Evolutionary conservation across 2,329 filamentous ascomycete species (phyloP).

Genomic region (Colletotrichum agaves): DNA sequence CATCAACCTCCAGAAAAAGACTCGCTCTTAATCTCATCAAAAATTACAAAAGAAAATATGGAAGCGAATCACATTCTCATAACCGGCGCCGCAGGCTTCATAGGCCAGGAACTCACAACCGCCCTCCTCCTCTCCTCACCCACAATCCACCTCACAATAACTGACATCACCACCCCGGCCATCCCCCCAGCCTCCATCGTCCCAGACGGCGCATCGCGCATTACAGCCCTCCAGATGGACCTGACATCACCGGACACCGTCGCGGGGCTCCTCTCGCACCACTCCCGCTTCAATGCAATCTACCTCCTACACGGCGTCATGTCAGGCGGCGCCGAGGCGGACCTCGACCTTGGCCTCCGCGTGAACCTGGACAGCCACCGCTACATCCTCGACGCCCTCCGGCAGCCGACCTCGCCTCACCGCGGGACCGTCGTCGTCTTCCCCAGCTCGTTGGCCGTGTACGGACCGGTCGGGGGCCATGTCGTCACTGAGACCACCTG

Average conservation of each 20-base stretch:
- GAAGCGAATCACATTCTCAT: constrained; percentile 61
- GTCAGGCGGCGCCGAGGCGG: constrained; percentile 69
- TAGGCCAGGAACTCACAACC: constrained; percentile 69
- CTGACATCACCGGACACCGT: constrained; percentile 48
- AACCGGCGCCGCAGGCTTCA: constrained; percentile 72
- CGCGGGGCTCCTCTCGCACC: constrained; percentile 42
- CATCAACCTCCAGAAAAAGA: no score
- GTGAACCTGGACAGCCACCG: constrained; percentile 70
- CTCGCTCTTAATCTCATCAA: not conserved
- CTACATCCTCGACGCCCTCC: constrained; percentile 62
- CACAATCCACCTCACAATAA: constrained; percentile 60
- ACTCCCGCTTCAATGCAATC: constrained; percentile 53
- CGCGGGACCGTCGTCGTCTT: constrained; percentile 67
- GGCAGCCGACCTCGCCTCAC: constrained; percentile 44
- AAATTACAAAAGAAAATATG: not conserved
- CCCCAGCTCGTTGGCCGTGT: constrained; percentile 69
- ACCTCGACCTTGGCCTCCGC: constrained; percentile 63
- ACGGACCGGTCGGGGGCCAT: constrained; percentile 54
- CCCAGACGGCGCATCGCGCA: constrained; percentile 40
- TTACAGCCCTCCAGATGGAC: constrained; percentile 44
- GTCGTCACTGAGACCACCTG: constrained; percentile 54
- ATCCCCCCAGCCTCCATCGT: constrained; percentile 52
- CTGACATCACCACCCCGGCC: constrained; percentile 65
- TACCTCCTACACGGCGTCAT: constrained; percentile 74
- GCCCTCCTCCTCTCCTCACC: constrained; percentile 59